phyloP scores from a whole-genome alignment of 208 protist species.

The Crithidia sp. region DNA sequence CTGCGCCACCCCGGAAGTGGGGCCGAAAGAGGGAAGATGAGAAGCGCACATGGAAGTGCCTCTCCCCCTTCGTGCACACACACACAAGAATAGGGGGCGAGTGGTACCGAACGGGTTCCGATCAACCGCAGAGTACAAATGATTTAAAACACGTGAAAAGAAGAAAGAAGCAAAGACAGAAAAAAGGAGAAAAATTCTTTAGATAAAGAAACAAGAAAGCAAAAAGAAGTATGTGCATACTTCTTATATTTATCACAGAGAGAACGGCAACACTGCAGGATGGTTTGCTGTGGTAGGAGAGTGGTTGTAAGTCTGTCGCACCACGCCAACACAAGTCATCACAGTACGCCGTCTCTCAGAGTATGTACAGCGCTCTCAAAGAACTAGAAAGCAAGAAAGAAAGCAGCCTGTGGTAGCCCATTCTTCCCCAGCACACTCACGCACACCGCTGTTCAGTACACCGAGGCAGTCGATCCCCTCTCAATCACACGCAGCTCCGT shows the following conservation, averaged over 20 bases:
- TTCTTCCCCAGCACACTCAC: too few relatives aligned
- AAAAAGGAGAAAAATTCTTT: neutral
- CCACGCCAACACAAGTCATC: neutral
- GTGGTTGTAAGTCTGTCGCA: neutral
- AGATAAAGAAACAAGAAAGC: neutral
- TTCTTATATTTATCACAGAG: neutral
- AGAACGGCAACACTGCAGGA: neutral
- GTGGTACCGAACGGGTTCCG: neutral
- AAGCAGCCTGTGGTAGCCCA: neutral
- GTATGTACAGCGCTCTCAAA: neutral
- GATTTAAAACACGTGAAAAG: neutral
- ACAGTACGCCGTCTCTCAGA: neutral
- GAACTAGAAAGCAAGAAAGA: neutral
- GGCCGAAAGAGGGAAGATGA: neutral
- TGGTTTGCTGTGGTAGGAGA: neutral
- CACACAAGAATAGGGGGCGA: neutral
- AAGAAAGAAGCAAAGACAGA: neutral
- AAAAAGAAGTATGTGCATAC: neutral
- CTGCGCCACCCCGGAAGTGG: neutral
- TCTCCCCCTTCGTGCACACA: neutral
- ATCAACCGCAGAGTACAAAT: neutral
- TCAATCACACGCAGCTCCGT: conserved; percentile 2
- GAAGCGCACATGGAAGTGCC: conserved; percentile 4
- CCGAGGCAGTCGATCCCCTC: neutral
- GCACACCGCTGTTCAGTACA: neutral